Percentiles rank a stretch among this genome's conserved stretches.
Conservation (phyloP, 2,329 filamentous ascomycete genomes). For the Coleophoma crateriformis region DNA sequence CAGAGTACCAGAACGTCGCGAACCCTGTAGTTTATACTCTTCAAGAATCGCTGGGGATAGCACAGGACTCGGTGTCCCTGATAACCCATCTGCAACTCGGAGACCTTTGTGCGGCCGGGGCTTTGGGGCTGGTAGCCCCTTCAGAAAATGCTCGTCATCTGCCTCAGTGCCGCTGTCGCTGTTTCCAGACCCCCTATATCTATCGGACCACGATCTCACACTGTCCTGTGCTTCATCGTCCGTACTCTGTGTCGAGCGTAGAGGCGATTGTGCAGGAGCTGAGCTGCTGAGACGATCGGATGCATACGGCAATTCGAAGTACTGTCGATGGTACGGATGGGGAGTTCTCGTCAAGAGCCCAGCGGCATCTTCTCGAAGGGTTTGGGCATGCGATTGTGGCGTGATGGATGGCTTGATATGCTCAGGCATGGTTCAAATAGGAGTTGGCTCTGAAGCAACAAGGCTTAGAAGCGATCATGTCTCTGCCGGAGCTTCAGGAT, state of each 20-base stretch:
- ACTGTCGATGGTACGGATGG: conserved; percentile 61
- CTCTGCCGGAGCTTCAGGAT: conserved; percentile 3
- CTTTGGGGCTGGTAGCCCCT: conserved; percentile 77
- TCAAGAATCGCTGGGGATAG: conserved; percentile 42
- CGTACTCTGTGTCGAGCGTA: conserved; percentile 20
- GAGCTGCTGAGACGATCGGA: conserved; percentile 31
- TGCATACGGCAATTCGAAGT: conserved; percentile 47
- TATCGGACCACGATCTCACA: conserved; percentile 9
- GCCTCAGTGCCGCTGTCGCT: conserved; percentile 94
- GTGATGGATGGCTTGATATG: conserved; percentile 11
- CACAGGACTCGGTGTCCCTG: conserved; percentile 49
- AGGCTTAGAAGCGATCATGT: conserved; percentile 13
- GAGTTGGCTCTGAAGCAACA: conserved; percentile 5
- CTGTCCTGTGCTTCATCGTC: conserved; percentile 25
- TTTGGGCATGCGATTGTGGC: conserved; percentile 14
- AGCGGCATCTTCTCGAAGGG: conserved; percentile 15
- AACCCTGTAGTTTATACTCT: conserved; percentile 21
- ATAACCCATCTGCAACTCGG: conserved; percentile 53
- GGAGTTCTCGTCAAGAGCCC: conserved; percentile 45
- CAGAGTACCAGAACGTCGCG: conserved; percentile 3
- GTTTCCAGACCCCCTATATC: conserved; percentile 37
- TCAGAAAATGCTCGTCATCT: conserved; percentile 87
- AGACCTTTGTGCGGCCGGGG: conserved; percentile 71
- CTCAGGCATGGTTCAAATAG: conserved; percentile 19
- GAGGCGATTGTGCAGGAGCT: conserved; percentile 15